These are phyloP conservation scores for Flaveria robusta DNA, from an alignment of 129 eudicot species.

Conservation along the genomic window DNA sequence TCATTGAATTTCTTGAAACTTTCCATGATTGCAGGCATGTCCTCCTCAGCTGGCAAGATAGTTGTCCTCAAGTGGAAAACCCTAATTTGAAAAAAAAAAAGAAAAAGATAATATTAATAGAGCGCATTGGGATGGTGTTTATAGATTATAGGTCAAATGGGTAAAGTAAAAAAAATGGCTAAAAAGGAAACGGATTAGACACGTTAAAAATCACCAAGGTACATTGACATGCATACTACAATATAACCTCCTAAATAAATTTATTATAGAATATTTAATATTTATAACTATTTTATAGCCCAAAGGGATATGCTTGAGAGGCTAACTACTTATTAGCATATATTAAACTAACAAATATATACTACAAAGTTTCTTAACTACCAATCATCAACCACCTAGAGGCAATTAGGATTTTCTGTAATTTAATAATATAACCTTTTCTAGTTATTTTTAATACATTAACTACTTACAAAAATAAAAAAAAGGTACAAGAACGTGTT, in stretches of 20 bases:
- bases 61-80: constrained; percentile 97
- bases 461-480: no score
- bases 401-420: no score
- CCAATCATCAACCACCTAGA: no score
- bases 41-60: constrained; percentile 95
- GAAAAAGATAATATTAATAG: not conserved
- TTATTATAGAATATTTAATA: no score
- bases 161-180: not conserved
- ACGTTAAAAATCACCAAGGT: not conserved
- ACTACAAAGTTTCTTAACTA: no score
- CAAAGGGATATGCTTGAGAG: no score
- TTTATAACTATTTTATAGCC: no score
- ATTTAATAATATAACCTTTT: no score
- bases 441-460: no score
- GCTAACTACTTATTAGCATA: no score
- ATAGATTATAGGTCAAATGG: not conserved
- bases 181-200: not conserved
- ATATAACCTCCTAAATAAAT: not conserved
- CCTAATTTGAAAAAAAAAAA: constrained; percentile 35
- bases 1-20: constrained; percentile 98
- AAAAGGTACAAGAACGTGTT: no score
- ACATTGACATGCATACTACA: not conserved
- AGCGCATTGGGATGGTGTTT: not conserved
- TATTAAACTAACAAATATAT: no score
- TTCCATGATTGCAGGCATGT: constrained; percentile 94